A percentile compares a stretch with the other conserved stretches of the same genome.
These are phyloP conservation scores for Sarcocystis neurona DNA, from an alignment of 169 alveolate species.

Conservation along the genomic window DNA sequence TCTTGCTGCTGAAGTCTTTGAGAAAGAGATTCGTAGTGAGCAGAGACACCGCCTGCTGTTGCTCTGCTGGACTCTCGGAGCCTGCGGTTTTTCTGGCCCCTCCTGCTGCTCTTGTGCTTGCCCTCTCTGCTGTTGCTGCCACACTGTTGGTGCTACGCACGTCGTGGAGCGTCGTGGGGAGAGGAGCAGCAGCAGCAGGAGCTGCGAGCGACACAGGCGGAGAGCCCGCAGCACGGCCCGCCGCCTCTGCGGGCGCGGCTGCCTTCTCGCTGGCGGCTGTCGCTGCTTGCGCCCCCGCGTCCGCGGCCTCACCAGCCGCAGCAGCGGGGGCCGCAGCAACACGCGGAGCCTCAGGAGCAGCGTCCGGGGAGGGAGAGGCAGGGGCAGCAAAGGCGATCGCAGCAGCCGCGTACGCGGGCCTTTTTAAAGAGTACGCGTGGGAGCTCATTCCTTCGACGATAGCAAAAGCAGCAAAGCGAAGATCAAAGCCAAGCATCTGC, in stretches of 20 bases:
- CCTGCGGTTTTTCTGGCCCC: background rate
- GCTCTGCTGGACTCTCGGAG: background rate
- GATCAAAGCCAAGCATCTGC: conserved; percentile 68
- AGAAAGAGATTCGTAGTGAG: conserved; percentile 69
- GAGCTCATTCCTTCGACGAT: conserved; percentile 66
- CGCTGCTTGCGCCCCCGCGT: too few relatives aligned
- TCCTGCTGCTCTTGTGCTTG: background rate
- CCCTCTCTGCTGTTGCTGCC: too few relatives aligned
- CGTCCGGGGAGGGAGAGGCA: background rate
- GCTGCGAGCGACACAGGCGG: too few relatives aligned
- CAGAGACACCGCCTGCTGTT: conserved; percentile 65
- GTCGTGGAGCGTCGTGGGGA: too few relatives aligned
- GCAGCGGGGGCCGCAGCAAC: too few relatives aligned
- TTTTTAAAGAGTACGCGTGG: conserved; percentile 7
- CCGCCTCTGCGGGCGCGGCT: too few relatives aligned
- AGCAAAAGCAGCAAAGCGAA: conserved; percentile 65
- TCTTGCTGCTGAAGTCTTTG: conserved; percentile 58
- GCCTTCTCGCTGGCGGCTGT: too few relatives aligned
- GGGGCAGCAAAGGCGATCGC: conserved; percentile 59
- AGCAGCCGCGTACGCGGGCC: conserved; percentile 66
- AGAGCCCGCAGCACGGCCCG: too few relatives aligned
- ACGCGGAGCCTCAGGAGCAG: too few relatives aligned
- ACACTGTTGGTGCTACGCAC: too few relatives aligned
- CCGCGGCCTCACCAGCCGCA: too few relatives aligned
- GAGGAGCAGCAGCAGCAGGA: too few relatives aligned